Evolutionary conservation across 139 green algal genomes (phyloP).

Genomic region (Pseudopediastrum boryanum): DNA sequence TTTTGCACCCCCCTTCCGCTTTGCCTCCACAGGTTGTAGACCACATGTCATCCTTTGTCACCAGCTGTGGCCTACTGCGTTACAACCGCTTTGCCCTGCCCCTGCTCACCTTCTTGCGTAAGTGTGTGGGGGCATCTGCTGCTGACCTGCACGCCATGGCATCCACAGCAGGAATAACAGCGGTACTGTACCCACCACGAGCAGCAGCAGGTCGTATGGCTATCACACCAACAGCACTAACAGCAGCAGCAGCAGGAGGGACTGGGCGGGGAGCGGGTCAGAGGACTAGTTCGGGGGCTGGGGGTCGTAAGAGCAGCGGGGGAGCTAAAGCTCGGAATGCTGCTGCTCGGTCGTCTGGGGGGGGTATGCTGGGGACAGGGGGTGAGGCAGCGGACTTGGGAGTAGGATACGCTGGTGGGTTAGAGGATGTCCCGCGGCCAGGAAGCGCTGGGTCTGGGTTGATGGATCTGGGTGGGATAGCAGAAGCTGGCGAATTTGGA

Average conservation of each 20-base stretch:
- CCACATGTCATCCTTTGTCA: constrained; percentile 2
- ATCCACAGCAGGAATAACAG: constrained; percentile 27
- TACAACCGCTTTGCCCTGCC: constrained; percentile 59
- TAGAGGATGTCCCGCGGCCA: too few species aligned
- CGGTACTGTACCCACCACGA: constrained; percentile 44
- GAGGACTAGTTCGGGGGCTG: too few species aligned
- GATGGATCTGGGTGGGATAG: too few species aligned
- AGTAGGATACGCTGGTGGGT: too few species aligned
- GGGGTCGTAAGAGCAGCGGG: too few species aligned
- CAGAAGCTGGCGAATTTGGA: too few species aligned
- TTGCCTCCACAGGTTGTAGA: constrained; percentile 6
- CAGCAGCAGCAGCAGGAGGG: constrained; percentile 9
- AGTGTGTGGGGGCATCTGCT: constrained; percentile 50
- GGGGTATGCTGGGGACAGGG: too few species aligned
- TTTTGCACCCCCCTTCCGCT: too few species aligned
- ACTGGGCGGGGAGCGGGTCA: background rate
- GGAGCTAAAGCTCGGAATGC: too few species aligned
- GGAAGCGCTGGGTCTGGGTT: too few species aligned
- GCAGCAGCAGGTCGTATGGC: background rate
- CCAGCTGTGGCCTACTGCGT: constrained; percentile 36
- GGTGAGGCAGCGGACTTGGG: too few species aligned
- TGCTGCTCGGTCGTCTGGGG: too few species aligned
- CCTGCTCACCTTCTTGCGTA: constrained; percentile 61
- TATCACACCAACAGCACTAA: background rate
- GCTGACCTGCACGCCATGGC: constrained; percentile 50